phyloP scores from a whole-genome alignment of 2,329 filamentous ascomycete genomes.

The Fusarium sulawesiense region DNA sequence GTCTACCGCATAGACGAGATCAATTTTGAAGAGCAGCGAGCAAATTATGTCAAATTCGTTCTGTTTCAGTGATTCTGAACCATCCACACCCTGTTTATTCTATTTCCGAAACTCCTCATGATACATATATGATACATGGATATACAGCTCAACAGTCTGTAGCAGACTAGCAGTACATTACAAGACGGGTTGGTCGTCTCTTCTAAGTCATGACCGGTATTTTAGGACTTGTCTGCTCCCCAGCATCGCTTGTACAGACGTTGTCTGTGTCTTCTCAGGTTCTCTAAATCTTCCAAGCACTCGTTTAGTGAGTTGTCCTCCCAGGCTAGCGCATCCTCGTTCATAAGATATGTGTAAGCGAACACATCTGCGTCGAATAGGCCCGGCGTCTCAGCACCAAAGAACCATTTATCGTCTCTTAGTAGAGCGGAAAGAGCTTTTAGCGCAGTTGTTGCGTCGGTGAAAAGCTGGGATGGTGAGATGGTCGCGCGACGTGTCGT shows the following conservation, averaged over 20 bases:
- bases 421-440: constrained; percentile 59
- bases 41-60: background rate
- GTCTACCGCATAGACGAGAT: constrained; percentile 36
- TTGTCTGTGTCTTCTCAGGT: constrained; percentile 65
- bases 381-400: constrained; percentile 65
- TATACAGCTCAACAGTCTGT: constrained; percentile 9
- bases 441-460: constrained; percentile 59
- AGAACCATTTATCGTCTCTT: constrained; percentile 60
- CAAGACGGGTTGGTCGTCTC: background rate
- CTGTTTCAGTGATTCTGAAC: background rate
- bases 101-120: constrained; percentile 2
- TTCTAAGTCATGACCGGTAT: background rate
- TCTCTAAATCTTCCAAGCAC: constrained; percentile 66
- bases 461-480: constrained; percentile 54
- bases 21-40: constrained; percentile 8
- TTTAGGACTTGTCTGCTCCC: constrained; percentile 29
- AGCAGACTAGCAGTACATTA: background rate
- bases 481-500: constrained; percentile 57
- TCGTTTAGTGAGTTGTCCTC: constrained; percentile 68
- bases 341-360: constrained; percentile 85
- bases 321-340: constrained; percentile 74
- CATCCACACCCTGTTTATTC: background rate
- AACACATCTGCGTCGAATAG: constrained; percentile 91
- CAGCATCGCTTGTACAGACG: constrained; percentile 52
- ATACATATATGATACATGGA: constrained; percentile 28